phyloP scores from a whole-genome alignment of 495 filamentous ascomycete genomes.

The Apiosordaria backusii region DNA sequence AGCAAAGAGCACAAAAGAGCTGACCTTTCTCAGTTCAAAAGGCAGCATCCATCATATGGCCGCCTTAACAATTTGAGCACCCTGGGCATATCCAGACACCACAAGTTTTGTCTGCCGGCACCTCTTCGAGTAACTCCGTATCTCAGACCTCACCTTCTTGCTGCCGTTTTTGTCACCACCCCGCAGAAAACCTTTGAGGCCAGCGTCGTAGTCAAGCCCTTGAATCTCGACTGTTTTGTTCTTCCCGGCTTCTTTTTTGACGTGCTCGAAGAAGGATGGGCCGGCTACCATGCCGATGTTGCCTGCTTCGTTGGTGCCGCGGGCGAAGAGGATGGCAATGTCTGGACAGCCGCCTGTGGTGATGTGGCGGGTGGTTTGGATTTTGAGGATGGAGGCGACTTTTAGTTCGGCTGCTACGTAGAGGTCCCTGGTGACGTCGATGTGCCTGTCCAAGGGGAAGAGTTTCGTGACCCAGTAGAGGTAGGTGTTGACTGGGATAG shows the following conservation, averaged over 20 bases:
- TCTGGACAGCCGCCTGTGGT: slow-evolving; percentile 41
- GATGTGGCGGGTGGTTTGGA: slow-evolving; percentile 23
- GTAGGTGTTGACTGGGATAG: slow-evolving; percentile 24
- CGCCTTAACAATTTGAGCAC: slow-evolving; percentile 28
- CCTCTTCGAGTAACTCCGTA: neutral
- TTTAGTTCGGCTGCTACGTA: slow-evolving; percentile 23
- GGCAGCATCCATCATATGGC: slow-evolving; percentile 39
- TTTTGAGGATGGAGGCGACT: slow-evolving; percentile 16
- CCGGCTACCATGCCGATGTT: slow-evolving; percentile 57
- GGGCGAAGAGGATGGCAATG: slow-evolving; percentile 57
- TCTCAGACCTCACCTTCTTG: neutral
- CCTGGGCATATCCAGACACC: neutral
- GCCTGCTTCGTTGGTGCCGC: slow-evolving; percentile 54
- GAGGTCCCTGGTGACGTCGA: slow-evolving; percentile 21
- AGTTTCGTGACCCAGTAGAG: slow-evolving; percentile 28
- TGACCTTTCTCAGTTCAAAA: slow-evolving; percentile 30
- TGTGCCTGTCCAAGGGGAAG: slow-evolving; percentile 27
- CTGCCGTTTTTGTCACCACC: slow-evolving; percentile 12
- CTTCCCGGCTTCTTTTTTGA: slow-evolving; percentile 34
- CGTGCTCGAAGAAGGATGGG: slow-evolving; percentile 50
- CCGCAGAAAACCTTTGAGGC: slow-evolving; percentile 44
- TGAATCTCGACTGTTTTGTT: slow-evolving; percentile 49
- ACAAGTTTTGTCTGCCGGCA: neutral
- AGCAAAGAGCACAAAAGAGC: slow-evolving; percentile 54
- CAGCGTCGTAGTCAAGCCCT: slow-evolving; percentile 52